Base-by-base conservation (phyloP, 768 basidiomycete genomes). In the Mycena galericulata region DNA sequence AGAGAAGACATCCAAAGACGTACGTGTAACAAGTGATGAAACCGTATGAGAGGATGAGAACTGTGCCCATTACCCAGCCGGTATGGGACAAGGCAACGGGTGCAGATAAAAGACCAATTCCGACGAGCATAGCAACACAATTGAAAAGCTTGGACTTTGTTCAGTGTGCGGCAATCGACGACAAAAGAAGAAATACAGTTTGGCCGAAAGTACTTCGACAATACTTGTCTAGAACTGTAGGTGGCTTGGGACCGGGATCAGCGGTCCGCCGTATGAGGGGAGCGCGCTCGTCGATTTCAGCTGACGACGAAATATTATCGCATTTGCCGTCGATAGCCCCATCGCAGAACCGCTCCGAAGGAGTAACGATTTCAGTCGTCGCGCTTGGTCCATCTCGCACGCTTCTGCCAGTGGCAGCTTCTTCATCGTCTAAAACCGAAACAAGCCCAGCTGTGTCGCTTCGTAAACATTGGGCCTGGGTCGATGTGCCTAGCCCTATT, bases 11-110 rank as follows among this genome's bases (percentile, higher is more conserved):
- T 17, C 67, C 26, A 43, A 53, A 30, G 11, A 86, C 92, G 62
- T 76, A 96, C 95, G 95, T 96, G 78, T 97, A 94, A 75, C 95
- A 97, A 10, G 95, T 92, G 20, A 97, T 78, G 65, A 86, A 85
- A 0, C 92, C 95, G 73, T 95, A 96, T 58, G 88, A 87, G 14
- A 94, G 75, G 64, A 97, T 88, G 18, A 98, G 82, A 27, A 86
- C 9, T 1, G 90, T 91, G 1, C 97, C 97, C 40, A 85, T 82
- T 20, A 91, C 80, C 97, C 97, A 98, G 4, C 97, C 97, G 2
- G 95, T 88, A 73, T 94, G 95, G 1, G 96, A 89, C 74, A 98
- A 97, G 0, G 97, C 97, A 27, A 98, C 84, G 0, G 96, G 95
- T 75, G 95, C 91, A 15, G 94, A 94, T 20, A 97, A 85, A 85